Evolutionary conservation across 73 alveolate species (phyloP).

Genomic region (Paramecium sexaurelia): DNA sequence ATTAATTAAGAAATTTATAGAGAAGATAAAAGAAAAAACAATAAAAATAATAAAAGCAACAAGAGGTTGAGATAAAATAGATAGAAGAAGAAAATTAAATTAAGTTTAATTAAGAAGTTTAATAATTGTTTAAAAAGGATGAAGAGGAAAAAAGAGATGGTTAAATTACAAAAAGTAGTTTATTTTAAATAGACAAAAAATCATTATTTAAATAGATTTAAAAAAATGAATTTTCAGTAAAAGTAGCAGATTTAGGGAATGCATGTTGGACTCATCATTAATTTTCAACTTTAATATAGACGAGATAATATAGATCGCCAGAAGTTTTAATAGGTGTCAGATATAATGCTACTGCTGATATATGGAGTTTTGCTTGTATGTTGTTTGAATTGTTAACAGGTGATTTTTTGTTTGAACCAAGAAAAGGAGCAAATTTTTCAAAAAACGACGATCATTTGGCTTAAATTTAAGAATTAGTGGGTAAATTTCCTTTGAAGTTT

Average conservation of each 20-base stretch:
- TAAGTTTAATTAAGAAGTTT: neutral
- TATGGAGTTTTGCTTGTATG: slow-evolving; percentile 98
- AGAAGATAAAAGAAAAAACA: slow-evolving; percentile 40
- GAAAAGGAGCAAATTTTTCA: slow-evolving; percentile 87
- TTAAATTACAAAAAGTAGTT: neutral
- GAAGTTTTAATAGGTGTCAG: slow-evolving; percentile 96
- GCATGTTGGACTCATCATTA: slow-evolving; percentile 96
- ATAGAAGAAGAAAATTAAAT: neutral
- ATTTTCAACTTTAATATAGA: slow-evolving; percentile 89
- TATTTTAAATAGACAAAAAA: neutral
- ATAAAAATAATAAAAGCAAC: slow-evolving; percentile 15
- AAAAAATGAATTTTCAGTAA: slow-evolving; percentile 72
- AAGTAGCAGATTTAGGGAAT: slow-evolving; percentile 95
- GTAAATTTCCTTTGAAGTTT: slow-evolving; percentile 92
- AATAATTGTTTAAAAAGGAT: no score
- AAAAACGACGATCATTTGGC: slow-evolving; percentile 97
- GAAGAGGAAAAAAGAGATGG: neutral
- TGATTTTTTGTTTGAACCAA: slow-evolving; percentile 98
- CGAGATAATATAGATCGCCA: slow-evolving; percentile 98
- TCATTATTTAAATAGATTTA: neutral
- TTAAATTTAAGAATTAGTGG: slow-evolving; percentile 92
- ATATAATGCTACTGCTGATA: slow-evolving; percentile 95
- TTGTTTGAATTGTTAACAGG: slow-evolving; percentile 98
- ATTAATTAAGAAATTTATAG: neutral
- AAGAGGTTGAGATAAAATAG: neutral